Evolutionary conservation across 176 grass and related monocot species (phyloP), one percentile per base, ranked within the genome.

Genomic region (Oryza meridionalis): DNA sequence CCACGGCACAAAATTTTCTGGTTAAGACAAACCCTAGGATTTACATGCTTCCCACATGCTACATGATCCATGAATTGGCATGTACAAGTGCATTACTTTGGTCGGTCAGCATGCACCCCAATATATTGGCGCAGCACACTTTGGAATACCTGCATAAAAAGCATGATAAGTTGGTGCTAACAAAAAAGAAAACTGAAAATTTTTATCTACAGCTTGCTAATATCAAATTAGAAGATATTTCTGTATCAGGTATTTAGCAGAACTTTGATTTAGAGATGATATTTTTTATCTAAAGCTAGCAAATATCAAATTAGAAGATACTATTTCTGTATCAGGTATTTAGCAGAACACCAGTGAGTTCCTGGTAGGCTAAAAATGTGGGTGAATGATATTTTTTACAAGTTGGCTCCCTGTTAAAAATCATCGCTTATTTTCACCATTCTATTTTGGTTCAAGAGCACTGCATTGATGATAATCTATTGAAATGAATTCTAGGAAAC

Each of bases 71-170:
- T 75, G 44, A 25, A 79, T 79, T 78, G 29, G 8, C 5, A 37
- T 25, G 7, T 24, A 25, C 0, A n/a, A 3, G 50, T 62, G 47
- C 17, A 44, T 78, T 89, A 86, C 59, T 82, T 92, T 17, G 81
- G 80, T 32, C 44, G 69, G 42, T 87, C 76, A 72, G 85, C 87
- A 81, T 87, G 89, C 70, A 88, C 87, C 33, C 89, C 77, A 33
- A 93, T 80, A 92, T 94, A 94, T 61, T 89, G 79, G 72, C 96
- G 84, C 42, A 96, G 67, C 65, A 90, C 89, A 85, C 75, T 90
- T 86, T 90, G 89, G 84, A 94, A 96, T 75, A 89, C 91, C 96
- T 99, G 83, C 84, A 85, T 29, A 15, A 59, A 73, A 73, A 47
- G 33, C 6, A 49, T 79, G 27, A 49, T 78, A 33, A 21, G 24